A percentile compares a stretch with the other conserved stretches of the same genome.
phyloP scores from a whole-genome alignment of 495 filamentous ascomycete genomes.

The Hypoxylon perforatum region DNA sequence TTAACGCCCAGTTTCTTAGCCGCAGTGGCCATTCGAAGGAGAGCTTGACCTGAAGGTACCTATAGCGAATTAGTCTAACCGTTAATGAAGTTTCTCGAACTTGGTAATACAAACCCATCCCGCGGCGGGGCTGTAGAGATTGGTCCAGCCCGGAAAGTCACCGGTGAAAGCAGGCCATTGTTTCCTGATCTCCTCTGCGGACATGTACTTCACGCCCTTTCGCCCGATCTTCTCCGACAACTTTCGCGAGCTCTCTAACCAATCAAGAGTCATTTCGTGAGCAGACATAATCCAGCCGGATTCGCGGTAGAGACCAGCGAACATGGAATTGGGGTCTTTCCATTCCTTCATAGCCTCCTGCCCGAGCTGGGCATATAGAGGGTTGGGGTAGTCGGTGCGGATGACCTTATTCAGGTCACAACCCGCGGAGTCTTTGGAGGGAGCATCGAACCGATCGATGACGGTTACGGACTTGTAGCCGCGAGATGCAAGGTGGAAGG shows the following conservation, averaged over 20 bases:
- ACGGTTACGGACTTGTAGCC: conserved; percentile 60
- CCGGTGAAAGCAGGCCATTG: conserved; percentile 44
- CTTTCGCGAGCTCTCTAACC: conserved; percentile 42
- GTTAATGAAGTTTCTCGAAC: background rate
- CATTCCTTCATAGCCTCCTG: conserved; percentile 61
- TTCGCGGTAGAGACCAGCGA: conserved; percentile 9
- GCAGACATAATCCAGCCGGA: conserved; percentile 12
- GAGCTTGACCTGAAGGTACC: conserved; percentile 6
- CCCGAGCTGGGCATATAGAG: conserved; percentile 62
- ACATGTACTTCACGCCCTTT: conserved; percentile 31
- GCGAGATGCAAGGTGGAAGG: conserved; percentile 59
- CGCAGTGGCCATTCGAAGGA: conserved; percentile 13
- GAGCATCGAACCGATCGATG: conserved; percentile 58
- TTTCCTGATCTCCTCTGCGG: conserved; percentile 36
- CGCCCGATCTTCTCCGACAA: conserved; percentile 38
- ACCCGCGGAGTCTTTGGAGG: conserved; percentile 57
- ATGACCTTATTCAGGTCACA: conserved; percentile 70
- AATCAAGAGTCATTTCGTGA: background rate
- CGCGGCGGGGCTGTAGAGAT: conserved; percentile 48
- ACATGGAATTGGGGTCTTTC: conserved; percentile 35
- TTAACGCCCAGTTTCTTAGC: conserved; percentile 42
- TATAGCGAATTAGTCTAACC: background rate
- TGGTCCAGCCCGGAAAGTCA: conserved; percentile 45
- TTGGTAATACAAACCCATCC: conserved; percentile 41
- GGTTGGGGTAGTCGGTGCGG: conserved; percentile 67